A percentile compares a stretch with the other conserved stretches of the same genome.
Conservation (phyloP, 768 basidiomycete species). For the Mycena kentingensis region DNA sequence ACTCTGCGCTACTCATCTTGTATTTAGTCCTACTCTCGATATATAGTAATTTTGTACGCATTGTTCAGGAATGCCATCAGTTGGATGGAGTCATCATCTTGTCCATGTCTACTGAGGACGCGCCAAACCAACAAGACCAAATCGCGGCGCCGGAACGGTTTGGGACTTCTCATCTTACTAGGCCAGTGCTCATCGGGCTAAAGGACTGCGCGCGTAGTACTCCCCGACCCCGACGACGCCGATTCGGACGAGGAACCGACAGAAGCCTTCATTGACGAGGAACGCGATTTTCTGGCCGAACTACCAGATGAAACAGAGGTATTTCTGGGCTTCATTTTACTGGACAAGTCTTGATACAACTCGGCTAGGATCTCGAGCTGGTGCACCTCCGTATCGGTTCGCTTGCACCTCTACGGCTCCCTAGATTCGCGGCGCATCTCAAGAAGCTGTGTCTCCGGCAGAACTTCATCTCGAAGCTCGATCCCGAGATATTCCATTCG, state of each 20-base stretch:
- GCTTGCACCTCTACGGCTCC: slow-evolving; percentile 64
- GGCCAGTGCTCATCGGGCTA: not conserved
- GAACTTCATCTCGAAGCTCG: slow-evolving; percentile 74
- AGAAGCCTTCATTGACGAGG: slow-evolving; percentile 46
- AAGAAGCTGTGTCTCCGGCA: slow-evolving; percentile 83
- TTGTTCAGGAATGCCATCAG: slow-evolving; percentile 17
- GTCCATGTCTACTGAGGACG: not conserved
- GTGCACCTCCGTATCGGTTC: slow-evolving; percentile 77
- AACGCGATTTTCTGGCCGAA: slow-evolving; percentile 71
- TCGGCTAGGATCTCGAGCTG: slow-evolving; percentile 78
- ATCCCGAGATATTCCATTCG: slow-evolving; percentile 68
- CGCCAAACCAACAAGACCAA: not conserved
- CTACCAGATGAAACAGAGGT: slow-evolving; percentile 88
- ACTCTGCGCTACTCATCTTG: slow-evolving; percentile 14
- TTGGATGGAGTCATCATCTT: not conserved
- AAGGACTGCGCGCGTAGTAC: slow-evolving; percentile 44
- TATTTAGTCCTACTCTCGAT: slow-evolving; percentile 14
- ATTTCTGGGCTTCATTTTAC: slow-evolving; percentile 24
- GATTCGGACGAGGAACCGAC: slow-evolving; percentile 50
- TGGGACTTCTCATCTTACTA: not conserved
- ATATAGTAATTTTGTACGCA: slow-evolving; percentile 13
- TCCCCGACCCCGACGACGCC: slow-evolving; percentile 47
- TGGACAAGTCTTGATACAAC: too few relatives aligned
- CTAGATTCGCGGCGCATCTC: slow-evolving; percentile 70
- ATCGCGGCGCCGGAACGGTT: slow-evolving; percentile 8